phyloP scores from a whole-genome alignment of 176 grass and related monocot genomes.

The Aegilops sharonensis region DNA sequence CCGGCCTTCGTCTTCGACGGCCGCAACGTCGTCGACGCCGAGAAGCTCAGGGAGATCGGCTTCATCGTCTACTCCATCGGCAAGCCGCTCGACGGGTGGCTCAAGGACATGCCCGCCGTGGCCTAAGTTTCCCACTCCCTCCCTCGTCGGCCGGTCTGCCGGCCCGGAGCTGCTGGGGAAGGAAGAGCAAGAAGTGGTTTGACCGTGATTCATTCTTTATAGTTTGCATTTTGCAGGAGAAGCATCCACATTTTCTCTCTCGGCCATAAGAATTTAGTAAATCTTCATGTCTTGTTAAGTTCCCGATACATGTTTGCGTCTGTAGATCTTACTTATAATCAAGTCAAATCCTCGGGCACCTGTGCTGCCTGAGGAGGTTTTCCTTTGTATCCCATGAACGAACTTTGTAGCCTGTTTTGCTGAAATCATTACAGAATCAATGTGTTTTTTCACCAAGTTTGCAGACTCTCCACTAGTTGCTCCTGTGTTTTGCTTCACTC shows the following conservation, averaged over 20 bases:
- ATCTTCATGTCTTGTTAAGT: neutral
- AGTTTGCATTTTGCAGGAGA: constrained; percentile 54
- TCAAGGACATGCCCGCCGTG: constrained; percentile 90
- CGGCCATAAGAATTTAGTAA: constrained; percentile 41
- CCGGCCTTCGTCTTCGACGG: constrained; percentile 80
- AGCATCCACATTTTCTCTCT: constrained; percentile 5
- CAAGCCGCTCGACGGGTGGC: constrained; percentile 80
- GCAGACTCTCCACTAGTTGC: neutral
- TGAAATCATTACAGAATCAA: constrained; percentile 30
- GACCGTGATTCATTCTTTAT: constrained; percentile 60
- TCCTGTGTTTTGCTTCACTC: neutral
- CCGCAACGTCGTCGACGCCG: constrained; percentile 64
- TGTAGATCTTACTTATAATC: constrained; percentile 43
- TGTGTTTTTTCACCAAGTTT: neutral
- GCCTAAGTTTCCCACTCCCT: constrained; percentile 27
- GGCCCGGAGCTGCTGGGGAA: neutral
- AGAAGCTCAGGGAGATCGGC: constrained; percentile 92
- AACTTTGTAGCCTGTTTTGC: constrained; percentile 48
- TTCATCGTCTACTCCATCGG: constrained; percentile 93
- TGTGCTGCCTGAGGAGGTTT: constrained; percentile 31
- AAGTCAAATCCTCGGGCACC: constrained; percentile 5
- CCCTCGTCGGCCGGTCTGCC: neutral
- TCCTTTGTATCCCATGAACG: constrained; percentile 25
- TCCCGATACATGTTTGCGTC: constrained; percentile 27
- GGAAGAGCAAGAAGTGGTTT: constrained; percentile 31